Evolutionary conservation across 169 alveolate species (phyloP).

Genomic region (Plasmodium gallinaceum): DNA sequence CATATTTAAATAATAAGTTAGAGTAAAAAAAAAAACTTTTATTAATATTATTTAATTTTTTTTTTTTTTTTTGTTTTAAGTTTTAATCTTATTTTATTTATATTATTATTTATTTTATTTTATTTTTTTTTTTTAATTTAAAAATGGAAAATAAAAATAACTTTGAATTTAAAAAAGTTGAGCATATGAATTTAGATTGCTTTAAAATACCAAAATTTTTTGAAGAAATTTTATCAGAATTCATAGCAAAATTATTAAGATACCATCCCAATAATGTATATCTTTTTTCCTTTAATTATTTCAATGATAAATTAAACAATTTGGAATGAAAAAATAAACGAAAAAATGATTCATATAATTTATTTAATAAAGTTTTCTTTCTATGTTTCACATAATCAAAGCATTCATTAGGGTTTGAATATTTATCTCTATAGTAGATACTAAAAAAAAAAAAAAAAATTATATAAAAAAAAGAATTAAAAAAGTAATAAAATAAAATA

Average conservation of each 20-base stretch:
- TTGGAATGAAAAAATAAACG: neutral
- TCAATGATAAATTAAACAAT: conserved; percentile 35
- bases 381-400: conserved; percentile 19
- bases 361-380: neutral
- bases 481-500: neutral
- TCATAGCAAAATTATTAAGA: conserved; percentile 41
- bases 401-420: conserved; percentile 30
- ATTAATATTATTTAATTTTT: too few species aligned
- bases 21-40: too few species aligned
- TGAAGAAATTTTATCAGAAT: conserved; percentile 67
- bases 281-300: conserved; percentile 58
- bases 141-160: conserved; percentile 20
- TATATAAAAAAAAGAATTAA: neutral
- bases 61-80: too few species aligned
- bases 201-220: conserved; percentile 43
- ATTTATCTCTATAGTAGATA: conserved; percentile 51
- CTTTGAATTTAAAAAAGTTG: conserved; percentile 52
- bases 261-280: conserved; percentile 39
- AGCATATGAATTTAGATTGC: conserved; percentile 40
- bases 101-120: neutral
- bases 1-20: too few species aligned
- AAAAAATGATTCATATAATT: neutral
- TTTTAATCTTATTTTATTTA: neutral
- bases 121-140: neutral
- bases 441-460: conserved; percentile 6